phyloP scores from a whole-genome alignment of 371 early-diverging fungal species.

The Mortierella sp. region DNA sequence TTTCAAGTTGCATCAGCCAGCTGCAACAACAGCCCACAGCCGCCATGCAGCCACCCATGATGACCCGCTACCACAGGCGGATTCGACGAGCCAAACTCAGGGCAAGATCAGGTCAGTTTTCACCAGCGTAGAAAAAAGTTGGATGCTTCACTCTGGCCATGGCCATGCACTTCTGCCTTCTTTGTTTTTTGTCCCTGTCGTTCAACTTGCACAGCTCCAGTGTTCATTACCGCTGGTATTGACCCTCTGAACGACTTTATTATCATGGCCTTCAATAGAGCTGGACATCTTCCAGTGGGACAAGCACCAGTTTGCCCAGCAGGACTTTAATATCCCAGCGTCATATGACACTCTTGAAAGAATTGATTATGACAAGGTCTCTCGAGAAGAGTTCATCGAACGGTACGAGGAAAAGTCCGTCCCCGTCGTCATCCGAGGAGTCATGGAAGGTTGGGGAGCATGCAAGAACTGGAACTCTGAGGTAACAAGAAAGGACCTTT shows the following conservation, averaged over 20 bases:
- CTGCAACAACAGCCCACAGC: background rate
- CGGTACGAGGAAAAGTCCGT: conserved; percentile 67
- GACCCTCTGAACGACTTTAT: background rate
- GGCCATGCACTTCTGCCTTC: background rate
- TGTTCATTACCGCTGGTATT: background rate
- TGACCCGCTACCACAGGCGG: conserved; percentile 61
- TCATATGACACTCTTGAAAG: conserved; percentile 62
- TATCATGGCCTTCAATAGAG: conserved; percentile 45
- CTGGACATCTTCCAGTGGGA: conserved; percentile 71
- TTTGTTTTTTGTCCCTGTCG: background rate
- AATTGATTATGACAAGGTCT: conserved; percentile 63
- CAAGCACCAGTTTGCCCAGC: conserved; percentile 63
- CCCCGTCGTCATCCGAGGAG: conserved; percentile 78
- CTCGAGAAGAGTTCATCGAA: conserved; percentile 71
- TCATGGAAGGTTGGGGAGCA: conserved; percentile 74
- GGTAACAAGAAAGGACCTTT: conserved; percentile 47
- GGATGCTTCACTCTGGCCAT: background rate
- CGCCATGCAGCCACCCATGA: conserved; percentile 48
- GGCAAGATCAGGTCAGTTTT: conserved; percentile 63
- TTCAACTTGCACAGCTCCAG: background rate
- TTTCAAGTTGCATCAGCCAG: background rate
- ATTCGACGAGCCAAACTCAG: conserved; percentile 63
- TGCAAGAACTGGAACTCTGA: conserved; percentile 71
- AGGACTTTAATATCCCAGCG: conserved; percentile 67
- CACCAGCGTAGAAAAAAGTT: too few species aligned